Evolutionary conservation across 2,329 filamentous ascomycete genomes (phyloP).

Genomic region (Stachybotrys chartarum): DNA sequence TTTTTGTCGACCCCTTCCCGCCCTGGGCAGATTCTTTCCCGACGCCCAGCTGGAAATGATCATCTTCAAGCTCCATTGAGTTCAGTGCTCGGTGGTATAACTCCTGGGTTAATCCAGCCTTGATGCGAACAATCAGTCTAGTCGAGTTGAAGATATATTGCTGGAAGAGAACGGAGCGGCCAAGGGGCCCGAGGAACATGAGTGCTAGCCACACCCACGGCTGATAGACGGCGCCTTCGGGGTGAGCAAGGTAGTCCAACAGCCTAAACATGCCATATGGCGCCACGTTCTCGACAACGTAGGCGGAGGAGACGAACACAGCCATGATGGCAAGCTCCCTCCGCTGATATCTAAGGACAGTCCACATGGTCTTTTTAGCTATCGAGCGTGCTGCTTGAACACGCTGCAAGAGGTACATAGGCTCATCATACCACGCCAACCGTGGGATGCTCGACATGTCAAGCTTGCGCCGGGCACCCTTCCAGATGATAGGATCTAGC

Average conservation of each 20-base stretch:
- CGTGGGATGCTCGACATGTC: conserved; percentile 39
- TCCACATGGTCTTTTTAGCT: conserved; percentile 36
- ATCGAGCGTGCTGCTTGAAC: conserved; percentile 35
- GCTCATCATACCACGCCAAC: conserved; percentile 50
- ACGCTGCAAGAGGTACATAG: conserved; percentile 35
- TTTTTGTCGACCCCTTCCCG: conserved; percentile 20
- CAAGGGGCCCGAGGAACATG: conserved; percentile 41
- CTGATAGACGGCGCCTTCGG: conserved; percentile 33
- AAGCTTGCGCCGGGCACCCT: conserved; percentile 35
- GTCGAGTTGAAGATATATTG: conserved; percentile 53
- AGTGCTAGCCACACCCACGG: conserved; percentile 48
- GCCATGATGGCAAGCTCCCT: conserved; percentile 37
- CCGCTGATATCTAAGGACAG: conserved; percentile 34
- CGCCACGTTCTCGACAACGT: conserved; percentile 40
- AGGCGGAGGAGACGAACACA: conserved; percentile 28
- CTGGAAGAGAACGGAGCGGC: conserved; percentile 43
- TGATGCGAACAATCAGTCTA: conserved; percentile 47
- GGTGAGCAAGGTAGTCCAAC: conserved; percentile 41
- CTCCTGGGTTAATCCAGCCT: conserved; percentile 50
- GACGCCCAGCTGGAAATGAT: conserved; percentile 30
- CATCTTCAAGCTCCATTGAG: conserved; percentile 51
- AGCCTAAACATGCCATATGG: conserved; percentile 48
- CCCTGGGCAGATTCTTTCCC: conserved; percentile 17
- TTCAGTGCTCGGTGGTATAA: conserved; percentile 47
- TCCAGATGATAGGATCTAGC: conserved; percentile 41